phyloP scores from a whole-genome alignment of 805 yeast species.

The Schwanniomyces vanrijiae region DNA sequence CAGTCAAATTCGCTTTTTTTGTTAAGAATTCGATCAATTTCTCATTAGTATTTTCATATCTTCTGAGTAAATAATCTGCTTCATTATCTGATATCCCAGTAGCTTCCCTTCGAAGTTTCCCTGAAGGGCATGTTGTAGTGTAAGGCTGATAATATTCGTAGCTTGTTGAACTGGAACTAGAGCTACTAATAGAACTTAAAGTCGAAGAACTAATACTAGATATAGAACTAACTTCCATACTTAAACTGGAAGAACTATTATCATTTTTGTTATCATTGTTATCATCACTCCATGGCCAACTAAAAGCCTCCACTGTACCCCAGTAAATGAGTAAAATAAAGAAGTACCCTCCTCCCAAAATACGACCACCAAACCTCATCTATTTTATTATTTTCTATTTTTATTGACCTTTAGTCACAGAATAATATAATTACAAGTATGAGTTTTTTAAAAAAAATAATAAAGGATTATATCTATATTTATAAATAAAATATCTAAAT shows the following conservation, averaged over 20 bases:
- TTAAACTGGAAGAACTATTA: background rate
- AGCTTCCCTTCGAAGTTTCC: slow-evolving; percentile 27
- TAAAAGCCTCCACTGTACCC: background rate
- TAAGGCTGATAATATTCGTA: slow-evolving; percentile 25
- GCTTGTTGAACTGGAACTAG: slow-evolving; percentile 2
- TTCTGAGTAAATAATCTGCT: slow-evolving; percentile 20
- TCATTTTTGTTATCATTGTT: background rate
- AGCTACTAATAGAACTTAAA: slow-evolving; percentile 6
- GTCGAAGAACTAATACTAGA: slow-evolving; percentile 7
- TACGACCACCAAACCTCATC: background rate
- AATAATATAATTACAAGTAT: too few relatives aligned
- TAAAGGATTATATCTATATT: background rate
- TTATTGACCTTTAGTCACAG: background rate
- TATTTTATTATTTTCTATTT: background rate
- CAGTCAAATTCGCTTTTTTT: slow-evolving; percentile 27
- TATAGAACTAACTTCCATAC: background rate
- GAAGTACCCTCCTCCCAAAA: background rate
- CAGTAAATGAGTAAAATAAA: background rate
- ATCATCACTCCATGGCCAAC: slow-evolving; percentile 6
- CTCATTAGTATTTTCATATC: slow-evolving; percentile 30
- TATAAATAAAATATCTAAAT: background rate
- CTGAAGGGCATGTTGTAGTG: slow-evolving; percentile 29
- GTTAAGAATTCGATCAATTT: slow-evolving; percentile 26
- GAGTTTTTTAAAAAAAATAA: too few relatives aligned
- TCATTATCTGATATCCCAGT: slow-evolving; percentile 21